A percentile compares a stretch with the other conserved stretches of the same genome.
Conservation (phyloP, 2,329 filamentous ascomycete genomes). For the Claviceps purpurea region DNA sequence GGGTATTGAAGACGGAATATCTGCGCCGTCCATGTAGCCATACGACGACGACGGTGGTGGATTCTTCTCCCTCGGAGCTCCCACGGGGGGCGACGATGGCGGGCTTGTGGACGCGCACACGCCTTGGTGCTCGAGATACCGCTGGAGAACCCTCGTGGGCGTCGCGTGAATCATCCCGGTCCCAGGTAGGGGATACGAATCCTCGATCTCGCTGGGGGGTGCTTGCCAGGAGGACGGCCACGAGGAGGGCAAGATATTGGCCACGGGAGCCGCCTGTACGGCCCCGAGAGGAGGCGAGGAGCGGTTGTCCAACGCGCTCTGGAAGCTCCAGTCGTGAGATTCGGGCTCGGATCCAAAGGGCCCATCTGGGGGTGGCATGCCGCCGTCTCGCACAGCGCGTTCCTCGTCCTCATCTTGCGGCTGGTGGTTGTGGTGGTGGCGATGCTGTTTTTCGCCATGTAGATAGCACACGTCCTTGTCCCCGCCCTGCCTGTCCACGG, state of each 20-base stretch:
- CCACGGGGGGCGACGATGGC: not conserved
- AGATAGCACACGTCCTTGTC: not conserved
- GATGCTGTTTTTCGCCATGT: not conserved
- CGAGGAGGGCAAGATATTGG: not conserved
- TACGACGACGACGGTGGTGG: not conserved
- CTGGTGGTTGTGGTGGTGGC: too few species aligned
- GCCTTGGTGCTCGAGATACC: constrained; percentile 30
- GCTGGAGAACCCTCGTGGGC: constrained; percentile 36
- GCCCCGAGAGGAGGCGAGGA: constrained; percentile 17
- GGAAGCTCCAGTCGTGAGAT: constrained; percentile 31
- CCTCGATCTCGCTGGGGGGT: constrained; percentile 37
- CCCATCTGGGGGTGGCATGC: too few species aligned
- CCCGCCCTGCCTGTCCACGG: not conserved
- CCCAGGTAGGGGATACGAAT: constrained; percentile 35
- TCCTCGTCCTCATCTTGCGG: not conserved
- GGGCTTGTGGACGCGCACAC: not conserved
- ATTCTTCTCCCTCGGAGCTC: constrained; percentile 9
- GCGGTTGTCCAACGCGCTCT: constrained; percentile 31
- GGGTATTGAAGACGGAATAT: constrained; percentile 16
- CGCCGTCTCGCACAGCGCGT: not conserved
- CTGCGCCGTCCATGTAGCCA: not conserved
- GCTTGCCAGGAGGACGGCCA: constrained; percentile 26
- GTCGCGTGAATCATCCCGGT: constrained; percentile 20
- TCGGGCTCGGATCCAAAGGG: constrained; percentile 16
- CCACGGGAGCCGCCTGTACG: not conserved